phyloP scores from a whole-genome alignment of 208 protist species.

The Acanthamoeba royreba region DNA sequence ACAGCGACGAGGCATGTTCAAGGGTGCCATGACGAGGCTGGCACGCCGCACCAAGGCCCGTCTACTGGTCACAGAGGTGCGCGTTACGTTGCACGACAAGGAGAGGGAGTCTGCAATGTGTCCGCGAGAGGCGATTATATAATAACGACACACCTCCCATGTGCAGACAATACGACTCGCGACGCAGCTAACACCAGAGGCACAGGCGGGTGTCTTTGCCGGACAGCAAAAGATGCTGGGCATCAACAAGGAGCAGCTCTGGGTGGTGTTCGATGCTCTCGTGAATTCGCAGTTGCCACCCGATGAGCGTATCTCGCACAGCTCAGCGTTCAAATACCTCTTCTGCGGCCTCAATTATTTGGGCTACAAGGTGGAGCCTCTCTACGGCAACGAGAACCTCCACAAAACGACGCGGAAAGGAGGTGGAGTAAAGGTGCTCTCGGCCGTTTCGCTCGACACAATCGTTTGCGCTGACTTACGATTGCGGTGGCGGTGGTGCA shows the following conservation, averaged over 20 bases:
- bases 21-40: background rate
- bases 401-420: background rate
- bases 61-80: background rate
- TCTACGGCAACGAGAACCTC: constrained; percentile 14
- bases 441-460: too few species aligned
- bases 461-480: too few species aligned
- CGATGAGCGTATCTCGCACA: background rate
- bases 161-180: background rate
- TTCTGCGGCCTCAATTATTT: constrained; percentile 1
- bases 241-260: constrained; percentile 22
- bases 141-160: too few species aligned
- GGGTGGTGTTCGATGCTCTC: constrained; percentile 7
- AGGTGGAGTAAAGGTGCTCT: background rate
- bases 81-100: too few species aligned
- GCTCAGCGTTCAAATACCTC: constrained; percentile 19
- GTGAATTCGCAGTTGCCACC: background rate
- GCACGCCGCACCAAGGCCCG: background rate
- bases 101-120: too few species aligned
- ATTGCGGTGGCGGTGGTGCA: too few species aligned
- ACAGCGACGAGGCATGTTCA: background rate
- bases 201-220: background rate
- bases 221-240: constrained; percentile 26
- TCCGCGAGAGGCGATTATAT: too few species aligned
- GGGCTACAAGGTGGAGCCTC: constrained; percentile 20
- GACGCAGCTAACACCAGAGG: background rate